These are phyloP conservation scores for Pythium brassicae DNA, from an alignment of 352 stramenopile species.

Conservation along the genomic window DNA sequence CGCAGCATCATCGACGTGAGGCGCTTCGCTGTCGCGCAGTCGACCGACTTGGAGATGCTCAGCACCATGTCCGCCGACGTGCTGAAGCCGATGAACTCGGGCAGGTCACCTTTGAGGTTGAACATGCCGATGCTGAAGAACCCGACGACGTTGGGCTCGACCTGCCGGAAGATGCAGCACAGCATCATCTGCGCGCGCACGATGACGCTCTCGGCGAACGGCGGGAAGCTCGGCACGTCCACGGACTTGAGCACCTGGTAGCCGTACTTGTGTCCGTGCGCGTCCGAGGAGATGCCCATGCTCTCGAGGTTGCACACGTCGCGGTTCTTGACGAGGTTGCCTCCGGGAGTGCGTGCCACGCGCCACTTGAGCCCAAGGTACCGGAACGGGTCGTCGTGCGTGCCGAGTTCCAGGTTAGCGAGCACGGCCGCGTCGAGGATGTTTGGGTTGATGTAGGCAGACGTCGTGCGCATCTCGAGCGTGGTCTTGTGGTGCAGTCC, in stretches of 20 bases:
- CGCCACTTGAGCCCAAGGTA: slow-evolving; percentile 58
- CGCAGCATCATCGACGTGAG: slow-evolving; percentile 12
- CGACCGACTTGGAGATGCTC: slow-evolving; percentile 20
- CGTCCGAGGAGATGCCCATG: slow-evolving; percentile 34
- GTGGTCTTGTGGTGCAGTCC: slow-evolving; percentile 45
- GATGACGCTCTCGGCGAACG: slow-evolving; percentile 24
- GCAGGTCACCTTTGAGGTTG: slow-evolving; percentile 31
- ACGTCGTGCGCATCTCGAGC: slow-evolving; percentile 40
- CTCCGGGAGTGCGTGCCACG: slow-evolving; percentile 18
- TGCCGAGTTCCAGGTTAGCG: slow-evolving; percentile 33
- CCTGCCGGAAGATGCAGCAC: slow-evolving; percentile 48
- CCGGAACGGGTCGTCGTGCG: slow-evolving; percentile 34
- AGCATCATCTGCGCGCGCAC: slow-evolving; percentile 34
- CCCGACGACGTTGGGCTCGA: slow-evolving; percentile 23
- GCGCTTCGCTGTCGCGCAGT: slow-evolving; percentile 34
- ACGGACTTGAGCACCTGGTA: slow-evolving; percentile 53
- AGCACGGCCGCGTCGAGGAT: slow-evolving; percentile 43
- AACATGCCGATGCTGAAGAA: slow-evolving; percentile 51
- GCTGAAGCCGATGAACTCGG: slow-evolving; percentile 32
- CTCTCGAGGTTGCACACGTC: slow-evolving; percentile 49
- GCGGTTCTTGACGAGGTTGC: slow-evolving; percentile 33
- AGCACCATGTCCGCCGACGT: slow-evolving; percentile 31
- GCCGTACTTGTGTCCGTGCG: slow-evolving; percentile 29
- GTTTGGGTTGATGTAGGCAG: slow-evolving; percentile 30
- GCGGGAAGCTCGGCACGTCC: slow-evolving; percentile 31